phyloP scores from a whole-genome alignment of 305 asterid species.

The Salvia sclarea region DNA sequence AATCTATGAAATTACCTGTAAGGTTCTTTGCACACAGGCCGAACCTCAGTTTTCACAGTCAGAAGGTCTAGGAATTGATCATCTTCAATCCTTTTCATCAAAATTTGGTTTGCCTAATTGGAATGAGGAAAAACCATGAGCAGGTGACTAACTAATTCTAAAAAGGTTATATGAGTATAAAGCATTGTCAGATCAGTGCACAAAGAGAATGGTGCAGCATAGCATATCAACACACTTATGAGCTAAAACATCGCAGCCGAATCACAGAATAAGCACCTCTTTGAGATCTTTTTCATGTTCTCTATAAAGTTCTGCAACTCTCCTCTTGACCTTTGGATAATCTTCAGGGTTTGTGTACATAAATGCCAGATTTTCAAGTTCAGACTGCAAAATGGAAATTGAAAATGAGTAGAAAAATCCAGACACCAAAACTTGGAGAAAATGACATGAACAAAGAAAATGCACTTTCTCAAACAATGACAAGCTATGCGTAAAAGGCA shows the following conservation, averaged over 20 bases:
- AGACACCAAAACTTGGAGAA: slow-evolving; percentile 2
- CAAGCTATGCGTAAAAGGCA: slow-evolving; percentile 12
- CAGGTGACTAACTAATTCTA: slow-evolving; percentile 1
- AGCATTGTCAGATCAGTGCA: neutral
- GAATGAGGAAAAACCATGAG: slow-evolving; percentile 30
- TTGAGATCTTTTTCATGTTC: slow-evolving; percentile 85
- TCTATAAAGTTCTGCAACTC: slow-evolving; percentile 72
- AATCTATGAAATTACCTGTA: slow-evolving; percentile 59
- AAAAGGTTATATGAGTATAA: neutral
- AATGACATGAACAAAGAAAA: neutral
- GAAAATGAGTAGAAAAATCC: slow-evolving; percentile 22
- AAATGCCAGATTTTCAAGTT: slow-evolving; percentile 87
- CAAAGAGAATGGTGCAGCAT: slow-evolving; percentile 19
- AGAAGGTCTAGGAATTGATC: slow-evolving; percentile 87
- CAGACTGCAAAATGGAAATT: slow-evolving; percentile 65
- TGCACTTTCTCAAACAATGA: slow-evolving; percentile 10
- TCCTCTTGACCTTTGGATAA: slow-evolving; percentile 64
- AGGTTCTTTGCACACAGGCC: slow-evolving; percentile 84
- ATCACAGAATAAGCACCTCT: slow-evolving; percentile 53
- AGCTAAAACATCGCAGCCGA: slow-evolving; percentile 4
- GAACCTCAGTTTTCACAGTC: slow-evolving; percentile 76
- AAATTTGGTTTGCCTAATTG: slow-evolving; percentile 69
- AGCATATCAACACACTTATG: slow-evolving; percentile 10
- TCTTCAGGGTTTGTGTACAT: slow-evolving; percentile 90
- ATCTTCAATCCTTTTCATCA: slow-evolving; percentile 76